Evolutionary conservation across 192 early-diverging fungal species (phyloP), one percentile per base, ranked within the genome.

Genomic region (Entrophospora sp.): DNA sequence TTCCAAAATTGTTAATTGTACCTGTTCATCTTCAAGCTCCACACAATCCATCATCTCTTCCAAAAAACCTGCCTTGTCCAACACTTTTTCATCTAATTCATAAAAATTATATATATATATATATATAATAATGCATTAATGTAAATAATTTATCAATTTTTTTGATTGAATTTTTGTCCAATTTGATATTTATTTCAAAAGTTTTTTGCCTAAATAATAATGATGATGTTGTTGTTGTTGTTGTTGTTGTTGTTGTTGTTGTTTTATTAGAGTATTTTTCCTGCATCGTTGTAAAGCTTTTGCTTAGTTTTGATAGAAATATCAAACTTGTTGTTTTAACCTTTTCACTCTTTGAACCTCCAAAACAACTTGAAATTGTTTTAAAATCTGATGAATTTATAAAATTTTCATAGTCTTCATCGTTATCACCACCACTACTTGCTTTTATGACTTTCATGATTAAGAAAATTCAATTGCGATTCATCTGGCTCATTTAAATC

Each of bases 31-130:
- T 65, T 94, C 92, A 64, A 88, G 82, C 55, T 94, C 92, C 36
- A 89, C 75, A 44, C 79, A 79, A 61, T 94, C 92, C 79, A 91
- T 81, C 31, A 93, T 78, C 22, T 90, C 88, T 28, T 80, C 87
- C 12, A 91, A 66, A 5, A 91, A 71, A 0, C 86, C 88, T n/a
- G n/a, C n/a, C n/a, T n/a, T n/a, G n/a, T n/a, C n/a, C n/a, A n/a
- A n/a, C 25, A 78, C 73, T 18, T 79, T 77, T 34, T 67, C 65
- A 9, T 81, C 82, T n/a, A 85, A 66, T 13, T 83, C 68, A 22
- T 82, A 69, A 25, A 77, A 79, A 1, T 85, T 81, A 56, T 91
- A n/a, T n/a, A n/a, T n/a, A n/a, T 88, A 51, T 92, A 88, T 24
- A 93, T 43, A 2, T 85, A 70, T 1, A 77, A 78, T 7, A 91